Evolutionary conservation across 1,284 basidiomycete genomes (phyloP), one percentile per base, ranked within the genome.

Genomic region (Ustilago curta): DNA sequence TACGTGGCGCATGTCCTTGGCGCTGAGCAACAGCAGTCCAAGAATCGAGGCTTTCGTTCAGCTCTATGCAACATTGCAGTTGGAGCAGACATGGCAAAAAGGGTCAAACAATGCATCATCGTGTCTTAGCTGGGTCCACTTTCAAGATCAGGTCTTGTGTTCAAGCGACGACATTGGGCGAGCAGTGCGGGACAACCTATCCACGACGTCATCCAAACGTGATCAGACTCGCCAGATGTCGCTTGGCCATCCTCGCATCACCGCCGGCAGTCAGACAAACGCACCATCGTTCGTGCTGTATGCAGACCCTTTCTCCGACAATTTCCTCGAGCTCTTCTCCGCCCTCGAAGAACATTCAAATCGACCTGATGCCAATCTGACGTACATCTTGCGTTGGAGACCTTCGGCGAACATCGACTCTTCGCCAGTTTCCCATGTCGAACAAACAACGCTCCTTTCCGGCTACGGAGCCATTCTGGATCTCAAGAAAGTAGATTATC

Each of bases 401-500:
- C 77, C 84, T 11, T 53, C 78, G 8, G 11, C 16, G 3, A 44
- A 40, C 12, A 18, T 4, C 8, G 21, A 37, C 21, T 29, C n/a
- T 0, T 18, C 42, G 5, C 14, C 18, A n/a, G 4, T 3, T 2
- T 25, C 52, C 8, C 29, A 42, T 11, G 40, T n/a, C 39, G 52
- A 66, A 7, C n/a, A 27, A n/a, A 44, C 61, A 3, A 58, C 55
- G 11, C 48, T 54, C 69, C 86, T 98, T 5, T 90, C 92, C 8
- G 95, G 96, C 7, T 99, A 94, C 79, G 95, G 95, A 4, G 94
- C 95, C 8, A 89, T 92, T 29, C 88, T 99, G 59, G 94, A 97
- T 78, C 86, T 99, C 77, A 99, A 99, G 87, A 97, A 96, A 86
- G 97, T 91, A 87, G 96, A 99, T 84, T 99, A 99, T 83, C 89